These are phyloP conservation scores for Cordyceps cicadae DNA, from an alignment of 2,329 filamentous ascomycete species.

Conservation along the genomic window DNA sequence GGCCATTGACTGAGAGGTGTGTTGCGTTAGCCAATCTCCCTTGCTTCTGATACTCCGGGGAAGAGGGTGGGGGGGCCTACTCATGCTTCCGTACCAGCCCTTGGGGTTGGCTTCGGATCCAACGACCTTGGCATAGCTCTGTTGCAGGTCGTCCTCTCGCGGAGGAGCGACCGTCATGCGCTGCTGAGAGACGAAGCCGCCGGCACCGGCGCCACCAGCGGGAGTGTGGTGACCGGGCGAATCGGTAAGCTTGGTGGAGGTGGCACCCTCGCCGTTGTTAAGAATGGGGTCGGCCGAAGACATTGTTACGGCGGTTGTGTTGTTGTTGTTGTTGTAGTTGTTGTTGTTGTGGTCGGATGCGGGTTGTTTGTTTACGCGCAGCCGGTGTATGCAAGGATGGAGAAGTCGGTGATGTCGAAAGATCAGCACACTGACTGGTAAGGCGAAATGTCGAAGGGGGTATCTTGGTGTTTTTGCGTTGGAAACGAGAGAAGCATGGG, in stretches of 20 bases:
- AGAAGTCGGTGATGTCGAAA: background rate
- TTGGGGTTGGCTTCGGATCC: slow-evolving; percentile 60
- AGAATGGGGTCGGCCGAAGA: slow-evolving; percentile 4
- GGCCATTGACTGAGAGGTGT: slow-evolving; percentile 50
- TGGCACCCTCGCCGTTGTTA: slow-evolving; percentile 15
- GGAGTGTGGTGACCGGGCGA: slow-evolving; percentile 20
- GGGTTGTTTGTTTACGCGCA: background rate
- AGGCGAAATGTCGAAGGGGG: background rate
- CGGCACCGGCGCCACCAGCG: slow-evolving; percentile 16
- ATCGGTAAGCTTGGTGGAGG: slow-evolving; percentile 13
- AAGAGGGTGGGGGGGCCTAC: slow-evolving; percentile 38
- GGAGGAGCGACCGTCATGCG: slow-evolving; percentile 68
- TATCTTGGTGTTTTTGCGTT: background rate
- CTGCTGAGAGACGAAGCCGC: slow-evolving; percentile 42
- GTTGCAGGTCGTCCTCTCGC: slow-evolving; percentile 74
- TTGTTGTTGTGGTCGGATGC: background rate
- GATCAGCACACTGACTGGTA: background rate
- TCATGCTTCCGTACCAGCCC: slow-evolving; percentile 87
- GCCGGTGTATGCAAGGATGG: background rate
- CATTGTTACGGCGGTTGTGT: background rate
- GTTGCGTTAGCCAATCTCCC: background rate
- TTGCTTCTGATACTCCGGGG: background rate
- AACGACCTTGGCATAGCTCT: slow-evolving; percentile 61
- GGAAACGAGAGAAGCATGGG: background rate
- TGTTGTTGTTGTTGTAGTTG: background rate